These are phyloP conservation scores for Alternaria angustiovoidea DNA, from an alignment of 2,329 filamentous ascomycete species.

Conservation along the genomic window DNA sequence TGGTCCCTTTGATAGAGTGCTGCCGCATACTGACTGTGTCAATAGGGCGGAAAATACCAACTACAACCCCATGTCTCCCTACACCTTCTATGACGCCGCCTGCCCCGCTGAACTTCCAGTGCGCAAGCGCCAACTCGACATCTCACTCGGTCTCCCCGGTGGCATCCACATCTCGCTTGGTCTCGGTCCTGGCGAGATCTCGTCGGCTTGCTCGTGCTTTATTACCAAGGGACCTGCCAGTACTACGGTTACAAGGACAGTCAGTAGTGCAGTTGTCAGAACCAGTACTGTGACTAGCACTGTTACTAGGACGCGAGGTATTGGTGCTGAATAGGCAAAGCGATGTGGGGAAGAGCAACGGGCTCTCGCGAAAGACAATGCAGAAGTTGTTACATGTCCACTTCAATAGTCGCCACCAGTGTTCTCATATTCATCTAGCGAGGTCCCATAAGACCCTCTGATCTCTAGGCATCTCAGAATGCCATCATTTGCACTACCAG, in stretches of 20 bases:
- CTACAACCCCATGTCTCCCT: conserved; percentile 45
- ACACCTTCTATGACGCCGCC: conserved; percentile 43
- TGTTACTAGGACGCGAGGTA: conserved; percentile 10
- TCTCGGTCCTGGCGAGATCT: conserved; percentile 28
- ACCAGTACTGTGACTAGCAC: conserved; percentile 11
- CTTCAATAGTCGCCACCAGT: background rate
- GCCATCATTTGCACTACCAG: background rate
- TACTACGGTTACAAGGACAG: conserved; percentile 36
- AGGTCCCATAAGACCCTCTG: background rate
- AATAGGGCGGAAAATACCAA: conserved; percentile 41
- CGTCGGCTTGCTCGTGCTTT: conserved; percentile 44
- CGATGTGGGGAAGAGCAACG: background rate
- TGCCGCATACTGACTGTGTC: background rate
- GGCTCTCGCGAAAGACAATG: background rate
- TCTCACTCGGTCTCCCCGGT: conserved; percentile 13
- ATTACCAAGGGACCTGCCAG: conserved; percentile 37
- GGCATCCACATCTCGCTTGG: conserved; percentile 38
- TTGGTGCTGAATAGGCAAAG: background rate
- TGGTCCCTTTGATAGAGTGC: background rate
- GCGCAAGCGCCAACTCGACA: conserved; percentile 36
- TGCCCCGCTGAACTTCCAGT: conserved; percentile 43
- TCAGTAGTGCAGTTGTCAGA: conserved; percentile 27
- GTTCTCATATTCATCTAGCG: background rate
- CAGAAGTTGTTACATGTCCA: background rate
- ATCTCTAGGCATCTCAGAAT: background rate